These are phyloP conservation scores for Myxozyma sirexii DNA, from an alignment of 805 yeast genomes.

Conservation along the genomic window DNA sequence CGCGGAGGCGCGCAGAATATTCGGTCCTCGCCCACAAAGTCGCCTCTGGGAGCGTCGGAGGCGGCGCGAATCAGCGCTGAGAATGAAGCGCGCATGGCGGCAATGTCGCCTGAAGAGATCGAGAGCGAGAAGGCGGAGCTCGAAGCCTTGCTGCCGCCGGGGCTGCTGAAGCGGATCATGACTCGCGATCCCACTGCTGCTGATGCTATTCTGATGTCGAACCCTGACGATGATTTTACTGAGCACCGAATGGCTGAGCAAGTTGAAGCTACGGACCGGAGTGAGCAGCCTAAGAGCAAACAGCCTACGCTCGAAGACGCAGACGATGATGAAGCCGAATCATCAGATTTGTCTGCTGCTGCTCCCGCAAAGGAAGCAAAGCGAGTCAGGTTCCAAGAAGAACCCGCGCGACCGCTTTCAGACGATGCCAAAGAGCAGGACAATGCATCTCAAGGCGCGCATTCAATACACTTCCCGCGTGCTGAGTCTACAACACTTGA, in stretches of 20 bases:
- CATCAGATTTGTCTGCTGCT: not conserved
- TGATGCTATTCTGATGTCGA: slow-evolving; percentile 9
- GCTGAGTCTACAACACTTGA: slow-evolving; percentile 48
- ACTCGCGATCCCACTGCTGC: slow-evolving; percentile 20
- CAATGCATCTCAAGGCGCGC: too few relatives aligned
- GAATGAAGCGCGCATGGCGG: slow-evolving; percentile 26
- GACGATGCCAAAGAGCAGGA: too few relatives aligned
- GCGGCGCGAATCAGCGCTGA: slow-evolving; percentile 29
- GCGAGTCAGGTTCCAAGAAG: slow-evolving; percentile 1
- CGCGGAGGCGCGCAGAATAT: not conserved
- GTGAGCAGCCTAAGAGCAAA: too few relatives aligned
- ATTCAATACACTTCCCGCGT: slow-evolving; percentile 23
- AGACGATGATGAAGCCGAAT: slow-evolving; percentile 2
- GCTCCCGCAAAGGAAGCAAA: not conserved
- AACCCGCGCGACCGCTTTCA: too few relatives aligned
- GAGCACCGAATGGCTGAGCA: not conserved
- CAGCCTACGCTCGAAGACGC: slow-evolving; percentile 11
- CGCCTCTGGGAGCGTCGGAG: slow-evolving; percentile 9
- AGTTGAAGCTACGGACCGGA: not conserved
- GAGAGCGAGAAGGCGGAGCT: slow-evolving; percentile 28
- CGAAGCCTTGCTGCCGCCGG: slow-evolving; percentile 26
- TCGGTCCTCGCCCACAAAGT: not conserved
- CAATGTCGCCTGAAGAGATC: slow-evolving; percentile 31
- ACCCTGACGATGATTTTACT: not conserved
- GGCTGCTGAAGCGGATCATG: slow-evolving; percentile 20